phyloP scores from a whole-genome alignment of 2,329 filamentous ascomycete genomes.

The Pseudogymnoascus sp. region DNA sequence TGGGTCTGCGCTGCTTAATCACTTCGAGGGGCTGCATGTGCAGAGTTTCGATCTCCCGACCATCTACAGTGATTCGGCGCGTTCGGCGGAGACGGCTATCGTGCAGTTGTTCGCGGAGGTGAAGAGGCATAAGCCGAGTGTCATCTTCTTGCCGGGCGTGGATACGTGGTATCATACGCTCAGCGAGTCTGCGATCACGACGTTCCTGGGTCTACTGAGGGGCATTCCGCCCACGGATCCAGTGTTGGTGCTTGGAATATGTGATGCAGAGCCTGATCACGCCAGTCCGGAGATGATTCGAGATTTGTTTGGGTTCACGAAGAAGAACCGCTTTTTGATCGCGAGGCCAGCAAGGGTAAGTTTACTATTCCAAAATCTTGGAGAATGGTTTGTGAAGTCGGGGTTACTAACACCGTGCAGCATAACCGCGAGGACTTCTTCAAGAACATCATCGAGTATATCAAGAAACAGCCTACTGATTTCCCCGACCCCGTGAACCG shows the following conservation, averaged over 20 bases:
- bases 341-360: conserved; percentile 55
- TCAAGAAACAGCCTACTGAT: conserved; percentile 70
- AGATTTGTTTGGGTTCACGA: conserved; percentile 80
- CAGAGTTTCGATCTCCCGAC: conserved; percentile 90
- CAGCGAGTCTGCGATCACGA: conserved; percentile 60
- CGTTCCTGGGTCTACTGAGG: conserved; percentile 73
- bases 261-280: conserved; percentile 59
- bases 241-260: conserved; percentile 76
- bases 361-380: conserved; percentile 10
- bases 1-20: conserved; percentile 73
- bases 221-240: conserved; percentile 86
- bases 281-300: conserved; percentile 56
- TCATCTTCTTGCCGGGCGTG: conserved; percentile 88
- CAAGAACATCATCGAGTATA: conserved; percentile 60
- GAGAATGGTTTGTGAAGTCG: background rate
- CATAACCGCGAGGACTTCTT: conserved; percentile 73
- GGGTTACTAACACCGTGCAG: conserved; percentile 32
- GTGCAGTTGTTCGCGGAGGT: conserved; percentile 88
- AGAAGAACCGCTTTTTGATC: conserved; percentile 67
- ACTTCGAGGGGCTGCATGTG: conserved; percentile 89
- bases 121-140: conserved; percentile 86
- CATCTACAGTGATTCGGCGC: conserved; percentile 71
- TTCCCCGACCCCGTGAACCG: conserved; percentile 82
- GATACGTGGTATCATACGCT: conserved; percentile 70
- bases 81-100: conserved; percentile 67